Conservation (phyloP, 177 flowering plant species). For the Vitis hybrid region DNA sequence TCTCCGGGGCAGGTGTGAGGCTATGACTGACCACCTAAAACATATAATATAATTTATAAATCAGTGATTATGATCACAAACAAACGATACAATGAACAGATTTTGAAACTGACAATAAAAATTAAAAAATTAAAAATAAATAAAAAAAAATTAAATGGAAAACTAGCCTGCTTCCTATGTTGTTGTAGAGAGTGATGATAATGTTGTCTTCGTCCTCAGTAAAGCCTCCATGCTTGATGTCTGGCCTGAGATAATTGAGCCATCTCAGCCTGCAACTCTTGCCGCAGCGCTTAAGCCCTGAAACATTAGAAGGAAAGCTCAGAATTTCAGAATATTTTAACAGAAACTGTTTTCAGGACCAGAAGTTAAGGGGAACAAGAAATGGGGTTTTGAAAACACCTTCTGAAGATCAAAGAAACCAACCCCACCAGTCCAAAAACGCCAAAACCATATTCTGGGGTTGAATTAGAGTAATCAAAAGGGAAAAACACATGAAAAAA, state of each 20-base stretch:
- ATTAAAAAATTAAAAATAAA: background rate
- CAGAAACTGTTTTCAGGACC: too few species aligned
- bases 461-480: too few species aligned
- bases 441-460: too few species aligned
- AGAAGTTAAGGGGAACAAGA: background rate
- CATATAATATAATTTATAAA: background rate
- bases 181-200: conserved; percentile 43
- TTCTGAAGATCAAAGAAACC: background rate
- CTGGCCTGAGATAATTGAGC: conserved; percentile 81
- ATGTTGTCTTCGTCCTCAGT: conserved; percentile 63
- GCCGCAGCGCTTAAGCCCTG: conserved; percentile 72
- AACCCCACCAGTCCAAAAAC: too few species aligned
- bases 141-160: background rate
- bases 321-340: background rate
- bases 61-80: background rate
- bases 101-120: background rate
- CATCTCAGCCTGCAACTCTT: conserved; percentile 80
- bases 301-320: background rate
- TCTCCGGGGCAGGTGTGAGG: conserved; percentile 55
- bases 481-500: background rate
- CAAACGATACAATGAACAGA: background rate
- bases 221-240: conserved; percentile 71
- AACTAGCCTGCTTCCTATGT: conserved; percentile 66
- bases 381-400: background rate
- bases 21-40: conserved; percentile 65